These are phyloP conservation scores for Chamaecyparis obtusa DNA, from an alignment of 75 land plant genomes.

Conservation along the genomic window DNA sequence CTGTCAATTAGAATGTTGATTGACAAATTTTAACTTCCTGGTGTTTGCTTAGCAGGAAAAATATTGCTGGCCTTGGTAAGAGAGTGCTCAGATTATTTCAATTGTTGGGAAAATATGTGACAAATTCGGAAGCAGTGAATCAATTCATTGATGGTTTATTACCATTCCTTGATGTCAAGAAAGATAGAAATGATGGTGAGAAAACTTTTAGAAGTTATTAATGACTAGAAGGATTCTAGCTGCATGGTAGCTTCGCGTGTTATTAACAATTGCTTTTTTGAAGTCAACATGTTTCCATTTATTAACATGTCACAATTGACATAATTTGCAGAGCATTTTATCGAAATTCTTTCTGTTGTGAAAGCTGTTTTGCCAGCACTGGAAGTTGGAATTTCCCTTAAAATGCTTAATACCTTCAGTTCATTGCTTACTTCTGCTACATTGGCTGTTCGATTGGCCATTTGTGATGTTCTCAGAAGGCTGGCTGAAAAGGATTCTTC, in stretches of 20 bases:
- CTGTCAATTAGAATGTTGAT: background rate
- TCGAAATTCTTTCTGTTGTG: conserved; percentile 56
- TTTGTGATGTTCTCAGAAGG: conserved; percentile 62
- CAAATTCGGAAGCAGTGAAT: conserved; percentile 32
- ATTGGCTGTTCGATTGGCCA: conserved; percentile 40
- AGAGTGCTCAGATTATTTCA: conserved; percentile 53
- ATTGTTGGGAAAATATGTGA: conserved; percentile 50
- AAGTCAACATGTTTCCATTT: background rate
- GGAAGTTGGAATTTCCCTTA: conserved; percentile 23
- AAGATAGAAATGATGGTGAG: conserved; percentile 53
- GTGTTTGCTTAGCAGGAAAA: conserved; percentile 30
- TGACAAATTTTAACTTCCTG: background rate
- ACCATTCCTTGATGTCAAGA: conserved; percentile 46
- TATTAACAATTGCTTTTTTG: background rate
- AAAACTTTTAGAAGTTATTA: background rate
- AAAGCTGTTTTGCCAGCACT: conserved; percentile 46
- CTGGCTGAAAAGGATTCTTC: conserved; percentile 57
- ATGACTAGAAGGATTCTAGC: background rate
- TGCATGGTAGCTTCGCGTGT: background rate
- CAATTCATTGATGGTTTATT: conserved; percentile 71
- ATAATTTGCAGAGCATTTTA: conserved; percentile 43
- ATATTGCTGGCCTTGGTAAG: conserved; percentile 29
- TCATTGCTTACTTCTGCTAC: conserved; percentile 52
- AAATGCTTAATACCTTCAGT: conserved; percentile 46
- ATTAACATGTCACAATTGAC: background rate